phyloP scores from a whole-genome alignment of 192 early-diverging fungal species.

The Backusella morwellensis region DNA sequence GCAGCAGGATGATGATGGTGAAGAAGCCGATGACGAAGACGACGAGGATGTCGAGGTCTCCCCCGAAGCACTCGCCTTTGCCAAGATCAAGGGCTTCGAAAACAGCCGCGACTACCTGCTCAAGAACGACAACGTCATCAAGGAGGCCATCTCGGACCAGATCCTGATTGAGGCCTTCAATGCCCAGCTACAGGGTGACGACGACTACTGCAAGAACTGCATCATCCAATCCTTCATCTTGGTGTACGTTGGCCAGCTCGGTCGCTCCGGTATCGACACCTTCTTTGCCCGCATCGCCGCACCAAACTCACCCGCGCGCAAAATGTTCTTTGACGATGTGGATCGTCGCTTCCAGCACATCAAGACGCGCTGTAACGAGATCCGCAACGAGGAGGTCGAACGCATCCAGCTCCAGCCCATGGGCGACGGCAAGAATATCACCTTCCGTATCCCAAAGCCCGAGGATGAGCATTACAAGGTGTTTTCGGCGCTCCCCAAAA shows the following conservation, averaged over 20 bases:
- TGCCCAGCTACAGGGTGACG: constrained; percentile 69
- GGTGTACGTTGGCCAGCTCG: constrained; percentile 83
- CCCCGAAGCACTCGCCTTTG: constrained; percentile 54
- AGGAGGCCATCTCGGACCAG: constrained; percentile 72
- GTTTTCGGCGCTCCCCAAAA: constrained; percentile 65
- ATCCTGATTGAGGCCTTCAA: constrained; percentile 85
- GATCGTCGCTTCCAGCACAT: constrained; percentile 82
- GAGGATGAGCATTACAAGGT: constrained; percentile 60
- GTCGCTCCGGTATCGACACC: constrained; percentile 75
- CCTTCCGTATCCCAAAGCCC: constrained; percentile 60
- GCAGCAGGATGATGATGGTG: constrained; percentile 12
- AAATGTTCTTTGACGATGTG: constrained; percentile 88
- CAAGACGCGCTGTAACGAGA: constrained; percentile 64
- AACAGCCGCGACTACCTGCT: constrained; percentile 63
- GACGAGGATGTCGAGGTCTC: constrained; percentile 55
- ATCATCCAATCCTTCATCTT: constrained; percentile 82
- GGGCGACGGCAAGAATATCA: constrained; percentile 67
- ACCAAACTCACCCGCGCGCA: constrained; percentile 57
- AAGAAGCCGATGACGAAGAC: constrained; percentile 46
- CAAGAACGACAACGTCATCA: constrained; percentile 68
- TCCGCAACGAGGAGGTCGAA: constrained; percentile 53
- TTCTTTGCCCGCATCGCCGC: constrained; percentile 59
- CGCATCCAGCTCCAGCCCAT: constrained; percentile 73
- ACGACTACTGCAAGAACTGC: constrained; percentile 63
- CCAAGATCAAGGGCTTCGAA: constrained; percentile 57